Conservation (phyloP, 108 stramenopile genomes). For the Stephanodiscus minutulus region DNA sequence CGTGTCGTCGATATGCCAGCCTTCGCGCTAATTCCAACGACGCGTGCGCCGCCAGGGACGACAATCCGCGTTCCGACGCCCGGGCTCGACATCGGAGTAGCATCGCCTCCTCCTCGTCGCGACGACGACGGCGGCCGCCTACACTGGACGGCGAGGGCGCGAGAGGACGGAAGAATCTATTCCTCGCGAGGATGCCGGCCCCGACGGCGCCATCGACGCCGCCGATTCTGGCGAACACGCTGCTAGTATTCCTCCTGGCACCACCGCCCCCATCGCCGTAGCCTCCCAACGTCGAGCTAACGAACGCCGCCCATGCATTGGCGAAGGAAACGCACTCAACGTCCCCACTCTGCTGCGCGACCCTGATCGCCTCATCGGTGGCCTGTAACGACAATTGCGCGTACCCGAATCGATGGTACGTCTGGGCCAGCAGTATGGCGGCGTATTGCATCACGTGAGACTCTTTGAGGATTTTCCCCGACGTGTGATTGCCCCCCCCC, state of each 20-base stretch:
- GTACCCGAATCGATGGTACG: constrained; percentile 80
- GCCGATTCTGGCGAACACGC: constrained; percentile 26
- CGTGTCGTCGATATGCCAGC: constrained; percentile 23
- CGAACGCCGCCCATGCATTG: constrained; percentile 66
- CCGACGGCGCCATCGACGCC: constrained; percentile 1
- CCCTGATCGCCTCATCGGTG: constrained; percentile 90
- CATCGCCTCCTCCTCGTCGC: constrained; percentile 26
- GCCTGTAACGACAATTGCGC: constrained; percentile 70
- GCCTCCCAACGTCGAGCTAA: constrained; percentile 13
- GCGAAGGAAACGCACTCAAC: constrained; percentile 84
- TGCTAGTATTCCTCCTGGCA: constrained; percentile 14
- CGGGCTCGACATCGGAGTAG: constrained; percentile 35
- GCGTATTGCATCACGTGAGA: constrained; percentile 83
- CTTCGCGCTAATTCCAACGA: constrained; percentile 43
- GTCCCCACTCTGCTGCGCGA: constrained; percentile 92
- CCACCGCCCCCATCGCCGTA: constrained; percentile 1
- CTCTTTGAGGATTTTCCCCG: constrained; percentile 23
- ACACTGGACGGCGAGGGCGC: background rate
- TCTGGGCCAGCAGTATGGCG: constrained; percentile 73
- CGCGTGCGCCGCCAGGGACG: constrained; percentile 35
- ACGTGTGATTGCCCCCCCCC: background rate
- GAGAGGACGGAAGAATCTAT: constrained; percentile 1
- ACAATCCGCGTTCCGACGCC: constrained; percentile 35
- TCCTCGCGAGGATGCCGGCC: background rate
- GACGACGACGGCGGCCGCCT: background rate